Conservation (phyloP, 305 asterid species). For the Rubia peregrina region DNA sequence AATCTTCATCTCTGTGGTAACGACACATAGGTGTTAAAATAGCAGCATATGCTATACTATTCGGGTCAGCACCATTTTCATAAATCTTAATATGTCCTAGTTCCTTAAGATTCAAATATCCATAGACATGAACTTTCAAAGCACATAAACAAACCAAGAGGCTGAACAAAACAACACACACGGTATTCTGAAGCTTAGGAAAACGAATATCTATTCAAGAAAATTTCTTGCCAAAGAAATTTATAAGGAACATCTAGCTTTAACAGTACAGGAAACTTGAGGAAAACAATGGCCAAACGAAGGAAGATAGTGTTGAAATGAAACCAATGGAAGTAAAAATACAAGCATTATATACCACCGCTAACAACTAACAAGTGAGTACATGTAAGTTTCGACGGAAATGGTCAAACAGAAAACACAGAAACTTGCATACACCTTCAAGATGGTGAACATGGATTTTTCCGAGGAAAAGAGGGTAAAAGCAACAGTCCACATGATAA, state of each 20-base stretch:
- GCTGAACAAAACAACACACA: not conserved
- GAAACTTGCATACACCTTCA: not conserved
- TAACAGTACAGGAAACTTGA: not conserved
- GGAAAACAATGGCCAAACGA: not conserved
- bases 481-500: not conserved
- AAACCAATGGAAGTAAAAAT: not conserved
- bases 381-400: not conserved
- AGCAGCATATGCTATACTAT: not conserved
- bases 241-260: not conserved
- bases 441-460: not conserved
- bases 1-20: constrained; percentile 55
- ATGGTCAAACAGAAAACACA: not conserved
- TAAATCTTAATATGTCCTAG: not conserved
- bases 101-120: not conserved
- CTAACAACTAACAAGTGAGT: not conserved
- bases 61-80: not conserved
- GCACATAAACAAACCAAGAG: not conserved
- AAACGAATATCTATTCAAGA: not conserved
- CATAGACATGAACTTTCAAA: not conserved
- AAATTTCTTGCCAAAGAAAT: not conserved
- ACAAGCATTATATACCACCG: no score
- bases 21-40: not conserved
- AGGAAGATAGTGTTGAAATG: not conserved
- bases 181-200: not conserved
- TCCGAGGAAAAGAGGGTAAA: not conserved